Conservation (phyloP, 140 eudicot species). For the Ambrosia hybrid region DNA sequence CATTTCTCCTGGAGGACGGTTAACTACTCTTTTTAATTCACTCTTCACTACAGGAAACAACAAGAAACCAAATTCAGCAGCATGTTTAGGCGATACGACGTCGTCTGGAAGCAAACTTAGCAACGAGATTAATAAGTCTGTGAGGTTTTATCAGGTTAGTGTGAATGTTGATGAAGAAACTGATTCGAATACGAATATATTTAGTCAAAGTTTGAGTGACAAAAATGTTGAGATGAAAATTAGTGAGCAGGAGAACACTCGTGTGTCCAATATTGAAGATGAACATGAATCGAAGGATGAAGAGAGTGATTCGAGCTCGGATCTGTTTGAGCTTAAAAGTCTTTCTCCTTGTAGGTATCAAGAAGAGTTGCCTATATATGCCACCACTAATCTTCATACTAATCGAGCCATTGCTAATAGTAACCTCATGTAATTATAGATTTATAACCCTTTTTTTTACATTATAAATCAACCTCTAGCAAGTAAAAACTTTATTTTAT, state of each 20-base stretch:
- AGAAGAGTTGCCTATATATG: slow-evolving; percentile 81
- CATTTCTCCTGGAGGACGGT: slow-evolving; percentile 46
- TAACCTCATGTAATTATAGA: no score
- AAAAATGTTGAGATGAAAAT: not conserved
- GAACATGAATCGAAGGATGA: slow-evolving; percentile 38
- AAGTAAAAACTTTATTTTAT: no score
- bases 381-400: slow-evolving; percentile 61
- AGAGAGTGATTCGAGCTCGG: slow-evolving; percentile 41
- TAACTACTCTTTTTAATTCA: slow-evolving; percentile 53
- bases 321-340: slow-evolving; percentile 71
- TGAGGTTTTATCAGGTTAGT: no score
- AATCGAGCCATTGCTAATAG: slow-evolving; percentile 19
- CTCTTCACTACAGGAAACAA: slow-evolving; percentile 37
- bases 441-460: no score
- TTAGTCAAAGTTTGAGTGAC: no score
- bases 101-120: slow-evolving; percentile 28
- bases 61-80: slow-evolving; percentile 42
- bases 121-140: no score
- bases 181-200: slow-evolving; percentile 14
- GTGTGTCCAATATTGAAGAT: slow-evolving; percentile 34
- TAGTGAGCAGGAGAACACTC: slow-evolving; percentile 35
- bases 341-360: slow-evolving; percentile 49
- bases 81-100: slow-evolving; percentile 57
- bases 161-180: no score
- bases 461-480: no score